These are phyloP conservation scores for Clausena lansium DNA, from an alignment of 345 rosid species.

Conservation along the genomic window DNA sequence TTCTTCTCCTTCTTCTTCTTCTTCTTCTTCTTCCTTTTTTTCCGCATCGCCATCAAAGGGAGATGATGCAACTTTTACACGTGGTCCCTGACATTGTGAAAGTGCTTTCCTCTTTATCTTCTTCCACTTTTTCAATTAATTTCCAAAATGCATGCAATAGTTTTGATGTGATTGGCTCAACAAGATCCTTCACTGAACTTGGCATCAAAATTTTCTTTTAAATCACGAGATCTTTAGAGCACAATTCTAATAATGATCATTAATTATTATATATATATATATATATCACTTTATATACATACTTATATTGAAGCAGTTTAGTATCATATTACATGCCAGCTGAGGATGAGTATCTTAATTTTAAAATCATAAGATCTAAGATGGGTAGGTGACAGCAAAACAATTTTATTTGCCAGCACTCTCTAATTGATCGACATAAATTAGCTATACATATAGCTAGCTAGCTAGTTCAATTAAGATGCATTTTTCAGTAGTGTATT, in stretches of 20 bases:
- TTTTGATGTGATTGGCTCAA: slow-evolving; percentile 2
- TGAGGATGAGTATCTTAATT: background rate
- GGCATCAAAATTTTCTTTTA: background rate
- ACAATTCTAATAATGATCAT: background rate
- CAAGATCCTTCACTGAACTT: background rate
- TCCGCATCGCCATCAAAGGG: slow-evolving; percentile 6
- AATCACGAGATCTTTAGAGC: background rate
- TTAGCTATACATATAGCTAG: too few species aligned
- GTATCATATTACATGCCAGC: background rate
- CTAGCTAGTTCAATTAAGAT: too few species aligned
- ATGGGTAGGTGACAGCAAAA: background rate
- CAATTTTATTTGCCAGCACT: background rate
- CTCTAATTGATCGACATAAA: background rate
- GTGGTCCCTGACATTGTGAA: background rate
- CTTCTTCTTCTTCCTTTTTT: too few species aligned
- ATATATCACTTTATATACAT: background rate
- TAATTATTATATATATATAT: too few species aligned
- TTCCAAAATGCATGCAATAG: background rate
- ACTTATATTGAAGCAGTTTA: background rate
- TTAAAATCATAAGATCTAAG: background rate
- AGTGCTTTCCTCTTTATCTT: slow-evolving; percentile 13
- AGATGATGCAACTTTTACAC: slow-evolving; percentile 14
- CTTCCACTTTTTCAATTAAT: background rate
- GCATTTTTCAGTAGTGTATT: background rate
- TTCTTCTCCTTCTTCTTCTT: too few species aligned